Conservation (phyloP, 768 basidiomycete genomes). For the Tylopilus vinaceipallidus region DNA sequence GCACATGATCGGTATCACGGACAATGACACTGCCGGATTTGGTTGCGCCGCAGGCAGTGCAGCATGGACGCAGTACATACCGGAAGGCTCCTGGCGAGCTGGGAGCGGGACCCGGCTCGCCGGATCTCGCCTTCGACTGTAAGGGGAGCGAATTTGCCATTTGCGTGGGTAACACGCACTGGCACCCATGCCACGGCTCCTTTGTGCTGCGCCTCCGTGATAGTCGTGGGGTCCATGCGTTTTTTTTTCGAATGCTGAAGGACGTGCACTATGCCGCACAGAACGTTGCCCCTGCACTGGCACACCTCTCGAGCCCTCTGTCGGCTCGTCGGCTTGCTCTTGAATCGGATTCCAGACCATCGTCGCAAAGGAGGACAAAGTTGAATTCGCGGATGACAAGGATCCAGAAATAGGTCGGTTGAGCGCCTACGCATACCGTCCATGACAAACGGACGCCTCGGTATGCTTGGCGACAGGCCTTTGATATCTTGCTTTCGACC, state of each 20-base stretch:
- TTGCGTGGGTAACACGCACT: conserved; percentile 52
- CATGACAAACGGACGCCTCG: background rate
- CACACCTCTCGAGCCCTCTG: background rate
- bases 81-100: conserved; percentile 65
- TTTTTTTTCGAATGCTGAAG: background rate
- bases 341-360: background rate
- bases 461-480: background rate
- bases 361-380: no score
- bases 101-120: conserved; percentile 63
- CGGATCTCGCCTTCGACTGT: conserved; percentile 88
- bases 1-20: conserved; percentile 16
- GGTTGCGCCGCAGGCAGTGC: conserved; percentile 20
- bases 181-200: conserved; percentile 53
- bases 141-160: conserved; percentile 68
- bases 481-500: background rate
- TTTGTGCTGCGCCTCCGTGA: conserved; percentile 65
- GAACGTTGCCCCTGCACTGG: conserved; percentile 8
- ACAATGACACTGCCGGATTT: conserved; percentile 23
- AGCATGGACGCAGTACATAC: conserved; percentile 34
- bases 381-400: background rate
- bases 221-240: conserved; percentile 58
- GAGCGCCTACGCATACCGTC: background rate
- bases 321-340: background rate
- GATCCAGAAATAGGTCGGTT: background rate
- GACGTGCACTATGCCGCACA: conserved; percentile 11